These are phyloP conservation scores for Coleophoma cylindrospora DNA, from an alignment of 2,329 filamentous ascomycete species.

Conservation along the genomic window DNA sequence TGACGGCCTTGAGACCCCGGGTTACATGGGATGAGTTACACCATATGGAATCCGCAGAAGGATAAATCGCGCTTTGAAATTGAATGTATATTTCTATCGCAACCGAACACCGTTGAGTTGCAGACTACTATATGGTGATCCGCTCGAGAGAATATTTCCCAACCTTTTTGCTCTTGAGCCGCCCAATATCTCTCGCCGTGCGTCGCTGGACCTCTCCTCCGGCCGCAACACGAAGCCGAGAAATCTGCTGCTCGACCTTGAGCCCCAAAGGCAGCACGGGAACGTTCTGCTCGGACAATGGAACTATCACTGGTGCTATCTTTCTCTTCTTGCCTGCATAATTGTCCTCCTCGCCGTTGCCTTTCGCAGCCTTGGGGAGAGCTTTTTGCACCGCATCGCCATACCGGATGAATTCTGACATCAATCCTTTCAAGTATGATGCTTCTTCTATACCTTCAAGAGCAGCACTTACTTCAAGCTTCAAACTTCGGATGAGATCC, in stretches of 20 bases:
- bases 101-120: not conserved
- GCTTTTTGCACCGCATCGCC: slow-evolving; percentile 30
- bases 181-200: slow-evolving; percentile 68
- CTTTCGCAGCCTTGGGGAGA: slow-evolving; percentile 1
- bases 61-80: too few relatives aligned
- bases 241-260: slow-evolving; percentile 49
- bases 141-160: slow-evolving; percentile 80
- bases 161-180: slow-evolving; percentile 73
- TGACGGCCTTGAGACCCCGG: too few relatives aligned
- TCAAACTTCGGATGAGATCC: slow-evolving; percentile 61
- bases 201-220: slow-evolving; percentile 68
- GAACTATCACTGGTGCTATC: slow-evolving; percentile 38
- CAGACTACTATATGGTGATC: slow-evolving; percentile 52
- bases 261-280: slow-evolving; percentile 67
- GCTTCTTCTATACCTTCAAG: slow-evolving; percentile 69
- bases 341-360: not conserved
- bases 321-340: slow-evolving; percentile 20
- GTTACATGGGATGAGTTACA: too few relatives aligned
- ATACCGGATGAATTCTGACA: slow-evolving; percentile 63
- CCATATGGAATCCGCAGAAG: too few relatives aligned
- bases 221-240: slow-evolving; percentile 53
- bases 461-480: slow-evolving; percentile 64
- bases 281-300: slow-evolving; percentile 37
- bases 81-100: too few relatives aligned
- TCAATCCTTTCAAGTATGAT: slow-evolving; percentile 55